Base-by-base conservation (phyloP, 306 rosid species). In the Canavalia gladiata region DNA sequence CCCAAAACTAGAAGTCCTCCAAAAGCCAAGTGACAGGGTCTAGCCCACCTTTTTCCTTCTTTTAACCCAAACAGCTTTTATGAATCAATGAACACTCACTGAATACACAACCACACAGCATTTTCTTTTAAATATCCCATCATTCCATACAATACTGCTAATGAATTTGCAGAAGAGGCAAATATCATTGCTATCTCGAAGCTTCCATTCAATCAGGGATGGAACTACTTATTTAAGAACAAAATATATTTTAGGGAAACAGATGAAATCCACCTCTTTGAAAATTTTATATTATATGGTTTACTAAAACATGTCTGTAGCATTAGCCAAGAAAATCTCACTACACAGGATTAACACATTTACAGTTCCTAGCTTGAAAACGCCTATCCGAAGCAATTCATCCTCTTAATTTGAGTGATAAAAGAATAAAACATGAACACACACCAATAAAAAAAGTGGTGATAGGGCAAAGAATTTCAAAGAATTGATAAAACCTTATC, bases 401-500 rank as follows among this genome's bases (percentile, higher is more conserved):
- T 18, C 25, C 25, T 18, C 25, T 18, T 18, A 18, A 18, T 18
- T 18, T 18, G 25, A 18, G 25, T 18, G 25, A 18, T 18, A 18
- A 18, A 18, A 18, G 25, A 18, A 18, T 18, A 18, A 18, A 18
- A 18, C 25, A 18, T 18, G 25, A 18, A 18, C 25, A 18, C 25
- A 18, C 25, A 18, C 25, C 25, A 18, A 18, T 18, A 18, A 18
- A 18, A 18, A 18, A 18, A 18, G 25, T 18, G 12, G 3, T 2
- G 66, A 25, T 39, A 3, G 10, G 0, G 29, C 73, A 75, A 8
- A 79, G 30, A 58, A 31, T 49, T 39, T 18, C 43, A 76, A 54
- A 47, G 4, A 65, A 79, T 54, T 47, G 55, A 30, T 8, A 58
- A 67, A 42, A 66, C 9, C 12, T 39, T 78, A 77, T 56, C 31